Evolutionary conservation across 768 basidiomycete genomes (phyloP), one percentile per base, ranked within the genome.

Genomic region (Termitomyces sp.): DNA sequence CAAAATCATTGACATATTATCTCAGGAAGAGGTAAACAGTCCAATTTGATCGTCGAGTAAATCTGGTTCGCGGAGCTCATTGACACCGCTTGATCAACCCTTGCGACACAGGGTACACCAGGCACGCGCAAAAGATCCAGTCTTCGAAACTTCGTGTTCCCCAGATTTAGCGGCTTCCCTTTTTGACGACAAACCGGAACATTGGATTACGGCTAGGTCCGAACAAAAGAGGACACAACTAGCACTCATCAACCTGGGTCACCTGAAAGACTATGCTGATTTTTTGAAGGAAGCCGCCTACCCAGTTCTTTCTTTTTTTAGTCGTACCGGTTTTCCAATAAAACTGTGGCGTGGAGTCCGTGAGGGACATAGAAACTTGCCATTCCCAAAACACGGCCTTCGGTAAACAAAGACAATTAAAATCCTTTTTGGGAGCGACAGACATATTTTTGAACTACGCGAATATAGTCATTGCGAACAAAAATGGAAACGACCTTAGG

Each of bases 181-280:
- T 76, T 62, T 44, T 52, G 54, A 49, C 62, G 68, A 67, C 62
- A 68, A 65, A 72, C 45, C 77, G 75, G 74, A 76, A 74, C 77
- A 73, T 71, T 70, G 72, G 65, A 68, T 75, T 70, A 73, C 75
- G 74, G 77, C 75, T 73, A 79, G 74, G 74, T 65, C 71, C 70
- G 71, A 74, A 70, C 64, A 67, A 67, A 67, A 58, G 66, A 28
- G 65, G 59, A 62, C 66, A 60, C 60, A 68, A 60, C 63, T 63
- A 64, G 68, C 69, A 66, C 69, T 68, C 66, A 70, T 70, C 69
- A 62, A 64, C 68, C 70, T 68, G 67, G 69, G 65, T 56, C 60
- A 64, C 64, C 62, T 54, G 58, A 61, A 63, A 61, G 59, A 63
- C 60, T 57, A 66, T 64, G 60, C 62, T 70, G 69, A 71, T 73